phyloP scores from a whole-genome alignment of 176 grass and related monocot genomes.

The Rhynchospora tenuis region DNA sequence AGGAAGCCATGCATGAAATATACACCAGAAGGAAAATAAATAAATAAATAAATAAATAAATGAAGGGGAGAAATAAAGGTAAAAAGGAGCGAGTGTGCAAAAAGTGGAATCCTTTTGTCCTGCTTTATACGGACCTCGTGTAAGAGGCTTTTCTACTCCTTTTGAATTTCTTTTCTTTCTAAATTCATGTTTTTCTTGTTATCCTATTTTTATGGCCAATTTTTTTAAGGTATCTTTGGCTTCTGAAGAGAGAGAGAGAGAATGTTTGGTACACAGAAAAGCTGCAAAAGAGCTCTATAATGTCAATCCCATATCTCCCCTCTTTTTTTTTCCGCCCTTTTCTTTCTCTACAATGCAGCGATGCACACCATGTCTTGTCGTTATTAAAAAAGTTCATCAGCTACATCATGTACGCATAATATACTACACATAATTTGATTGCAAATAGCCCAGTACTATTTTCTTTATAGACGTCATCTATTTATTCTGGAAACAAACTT shows the following conservation, averaged over 20 bases:
- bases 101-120: conserved; percentile 20
- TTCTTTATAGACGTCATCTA: not conserved
- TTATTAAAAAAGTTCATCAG: not conserved
- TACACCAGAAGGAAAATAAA: not conserved
- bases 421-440: too few species aligned
- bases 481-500: not conserved
- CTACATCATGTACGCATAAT: too few species aligned
- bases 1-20: not conserved
- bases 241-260: not conserved
- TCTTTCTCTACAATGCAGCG: not conserved
- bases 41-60: not conserved
- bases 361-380: not conserved
- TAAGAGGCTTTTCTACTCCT: not conserved
- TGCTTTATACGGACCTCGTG: not conserved
- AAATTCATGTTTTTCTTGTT: not conserved
- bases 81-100: conserved; percentile 13
- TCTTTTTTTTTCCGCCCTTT: not conserved
- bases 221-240: not conserved
- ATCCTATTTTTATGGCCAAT: not conserved
- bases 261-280: not conserved
- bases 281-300: not conserved
- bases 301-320: not conserved
- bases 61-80: not conserved
- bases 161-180: conserved; percentile 11
- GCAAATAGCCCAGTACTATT: not conserved